These are phyloP conservation scores for Echites panduratus DNA, from an alignment of 257 asterid species.

Conservation along the genomic window DNA sequence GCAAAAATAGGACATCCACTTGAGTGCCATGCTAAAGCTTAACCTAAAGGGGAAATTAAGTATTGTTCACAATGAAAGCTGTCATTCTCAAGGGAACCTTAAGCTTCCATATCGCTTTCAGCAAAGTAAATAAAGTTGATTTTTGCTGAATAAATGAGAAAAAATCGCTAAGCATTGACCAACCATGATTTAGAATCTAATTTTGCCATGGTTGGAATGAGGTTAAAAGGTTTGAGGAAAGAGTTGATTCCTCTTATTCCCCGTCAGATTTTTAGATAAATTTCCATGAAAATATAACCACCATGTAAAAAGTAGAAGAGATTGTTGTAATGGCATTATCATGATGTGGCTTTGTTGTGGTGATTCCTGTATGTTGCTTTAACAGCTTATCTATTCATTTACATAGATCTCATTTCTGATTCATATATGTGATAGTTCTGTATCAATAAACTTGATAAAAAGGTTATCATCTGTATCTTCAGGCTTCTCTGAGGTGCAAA, in stretches of 20 bases:
- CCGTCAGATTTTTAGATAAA: not conserved
- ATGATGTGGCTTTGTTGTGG: not conserved
- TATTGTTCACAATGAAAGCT: not conserved
- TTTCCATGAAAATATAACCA: not conserved
- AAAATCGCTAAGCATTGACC: not conserved
- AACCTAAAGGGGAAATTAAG: not conserved
- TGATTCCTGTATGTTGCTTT: not conserved
- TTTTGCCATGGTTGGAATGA: not conserved
- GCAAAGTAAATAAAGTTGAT: not conserved
- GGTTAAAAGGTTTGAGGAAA: not conserved
- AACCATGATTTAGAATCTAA: not conserved
- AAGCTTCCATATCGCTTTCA: not conserved
- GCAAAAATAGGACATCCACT: not conserved
- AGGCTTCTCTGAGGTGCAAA: conserved; percentile 52
- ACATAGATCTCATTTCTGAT: not conserved
- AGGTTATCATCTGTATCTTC: conserved; percentile 25
- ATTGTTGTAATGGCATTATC: not conserved
- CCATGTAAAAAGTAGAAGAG: not conserved
- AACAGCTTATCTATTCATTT: not conserved
- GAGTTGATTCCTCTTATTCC: not conserved
- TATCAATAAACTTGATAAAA: not conserved
- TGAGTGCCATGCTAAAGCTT: not conserved
- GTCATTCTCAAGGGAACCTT: not conserved
- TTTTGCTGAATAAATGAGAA: not conserved
- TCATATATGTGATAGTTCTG: not conserved